Base-by-base conservation (phyloP, 2,329 filamentous ascomycete species). In the Fusarium sp. region DNA sequence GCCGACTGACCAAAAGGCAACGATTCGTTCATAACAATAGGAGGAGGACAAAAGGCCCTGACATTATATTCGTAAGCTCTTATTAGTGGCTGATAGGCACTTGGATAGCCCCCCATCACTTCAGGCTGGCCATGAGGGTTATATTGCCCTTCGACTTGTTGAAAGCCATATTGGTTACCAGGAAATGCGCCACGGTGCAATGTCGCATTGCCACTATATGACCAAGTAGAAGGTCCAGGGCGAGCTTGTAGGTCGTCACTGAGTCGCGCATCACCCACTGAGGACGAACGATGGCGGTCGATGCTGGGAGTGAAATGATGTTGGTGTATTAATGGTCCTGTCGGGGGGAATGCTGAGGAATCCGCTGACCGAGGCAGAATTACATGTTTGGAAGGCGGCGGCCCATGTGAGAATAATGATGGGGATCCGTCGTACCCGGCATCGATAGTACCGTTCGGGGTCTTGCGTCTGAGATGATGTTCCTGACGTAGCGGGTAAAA, bases 401-500 rank as follows among this genome's bases (percentile, higher is more conserved):
- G 90, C 36, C 91, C 91, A 34, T 89, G 88, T 11, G 86, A 88
- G 71, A 90, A 88, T 74, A 93, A 91, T 21, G 89, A 85, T 2
- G 90, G 89, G 7, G 92, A 92, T 30, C 92, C 93, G 83, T 98
- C 94, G 74, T 97, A 97, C 12, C 93, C 94, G 53, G 92, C 93
- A 68, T 95, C 91, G 63, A 98, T 86, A 36, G 94, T 97, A n/a
- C 95, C 96, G 74, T 90, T 95, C 6, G 95, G 96, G 10, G 95
- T 98, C 79, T 98, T 98, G 69, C 95, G 88, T 68, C 95, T 89
- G 56, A 97, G 83, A 71, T 93, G 91, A 77, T 97, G 89, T 77
- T 97, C 93, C 53, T 79, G 76, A 55, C 79, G 77, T 62, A 71
- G 62, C 38, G 73, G 58, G 67, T 75, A 71, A 62, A 63, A 44